Evolutionary conservation across 805 yeast genomes (phyloP), one percentile per base, ranked within the genome.

Genomic region (Tetrapisispora arboricola): DNA sequence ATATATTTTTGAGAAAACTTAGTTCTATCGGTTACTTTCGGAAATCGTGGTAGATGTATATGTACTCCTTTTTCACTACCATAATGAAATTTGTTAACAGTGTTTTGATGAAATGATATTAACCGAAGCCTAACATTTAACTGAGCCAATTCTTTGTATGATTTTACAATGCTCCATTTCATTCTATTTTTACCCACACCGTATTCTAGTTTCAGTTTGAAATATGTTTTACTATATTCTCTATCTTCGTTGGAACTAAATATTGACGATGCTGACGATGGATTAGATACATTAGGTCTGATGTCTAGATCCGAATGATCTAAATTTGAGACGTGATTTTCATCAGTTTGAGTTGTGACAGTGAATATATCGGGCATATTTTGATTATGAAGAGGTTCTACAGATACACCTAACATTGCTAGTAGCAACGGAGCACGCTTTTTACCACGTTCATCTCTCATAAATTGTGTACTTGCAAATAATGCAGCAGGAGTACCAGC

Each of bases 381-480:
- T 6, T 22, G 18, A 5, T 26, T 25, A 3, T 35, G 32, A 3
- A 32, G 72, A 61, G 57, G 61, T 34, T 50, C 51, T 4, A 92
- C 69, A 32, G 72, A 70, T 32, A 87, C 67, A 6, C 85, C 81
- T 19, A 92, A 54, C 59, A 87, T 74, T 15, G 84, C 80, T 30
- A 87, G 61, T 31, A 92, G 60, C 26, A 90, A 67, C 1, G 98
- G 96, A 0, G 95, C 92, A 45, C 95, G 73, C 42, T 79, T 73
- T 3, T 73, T 71, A 1, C 84, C 85, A 48, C 72, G 74, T 44
- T 85, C 95, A 57, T 87, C 96, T 40, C 76, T 73, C 35, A 79
- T 67, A 45, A 92, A 75, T 29, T 79, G 72, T 1, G 94, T 76
- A 4, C 92, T 86, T 5, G 86, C 68, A 43, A 86, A 67, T 43